Base-by-base conservation (phyloP, 495 filamentous ascomycete genomes). In the Xylaria venustula region DNA sequence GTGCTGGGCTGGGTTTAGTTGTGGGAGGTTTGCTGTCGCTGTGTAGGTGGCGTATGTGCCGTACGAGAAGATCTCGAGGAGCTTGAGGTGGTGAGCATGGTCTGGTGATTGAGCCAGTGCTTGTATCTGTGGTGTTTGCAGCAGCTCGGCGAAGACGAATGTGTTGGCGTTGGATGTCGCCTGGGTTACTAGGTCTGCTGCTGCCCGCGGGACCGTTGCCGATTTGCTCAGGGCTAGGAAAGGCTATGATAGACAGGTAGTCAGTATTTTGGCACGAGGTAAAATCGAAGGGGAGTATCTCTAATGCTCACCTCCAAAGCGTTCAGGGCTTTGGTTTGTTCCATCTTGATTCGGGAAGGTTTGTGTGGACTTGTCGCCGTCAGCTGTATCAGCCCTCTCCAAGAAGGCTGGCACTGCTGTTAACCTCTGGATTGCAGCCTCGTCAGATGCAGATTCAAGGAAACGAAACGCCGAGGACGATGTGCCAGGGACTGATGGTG, bases 81-180 rank as follows among this genome's bases (percentile, higher is more conserved):
- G 83, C 7, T 81, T 85, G 20, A 93, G 80, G 74, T 90, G 85
- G n/a, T 66, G n/a, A 1, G 64, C 62, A 23, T 78, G 70, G 42
- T 80, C 78, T 34, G 70, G 57, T 7, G 79, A 79, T 17, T 72
- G 70, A 28, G 82, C 75, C 19, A 98, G 85, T 2, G 85, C 78
- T 71, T 95, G 90, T 64, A 98, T 86, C 64, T 92, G 88, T 1
- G 89, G 88, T 2, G 86, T 86, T 64, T 90, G 83, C 8, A 99
- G 86, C 0, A 99, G 87, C 79, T 98, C 94, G 50, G 90, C 85
- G 79, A 99, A 99, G 78, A 98, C 86, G 74, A 88, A 98, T 68
- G 91, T 93, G 70, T 96, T 90, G 9, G 90, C 86, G 50, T 84
- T 87, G 19, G 91, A 90, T 44, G 92, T 98, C 26, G 92, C 94